phyloP scores from a whole-genome alignment of 495 filamentous ascomycete species.

The Neurospora hispaniola region DNA sequence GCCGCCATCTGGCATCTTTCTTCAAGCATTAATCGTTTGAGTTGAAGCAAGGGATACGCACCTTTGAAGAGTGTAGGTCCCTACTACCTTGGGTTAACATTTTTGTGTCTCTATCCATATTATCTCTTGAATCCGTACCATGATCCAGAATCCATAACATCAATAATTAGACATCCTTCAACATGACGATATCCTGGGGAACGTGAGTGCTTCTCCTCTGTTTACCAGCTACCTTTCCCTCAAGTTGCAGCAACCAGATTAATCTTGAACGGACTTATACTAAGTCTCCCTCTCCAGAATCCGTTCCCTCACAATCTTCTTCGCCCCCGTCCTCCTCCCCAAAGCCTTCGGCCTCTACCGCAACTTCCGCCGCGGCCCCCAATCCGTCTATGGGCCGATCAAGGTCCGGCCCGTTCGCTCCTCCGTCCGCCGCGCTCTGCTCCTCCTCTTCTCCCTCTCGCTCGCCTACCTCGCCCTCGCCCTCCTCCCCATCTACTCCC shows the following conservation, averaged over 20 bases:
- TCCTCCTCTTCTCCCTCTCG: constrained; percentile 47
- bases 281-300: constrained; percentile 35
- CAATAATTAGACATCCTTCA: constrained; percentile 4
- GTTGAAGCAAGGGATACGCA: neutral
- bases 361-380: constrained; percentile 37
- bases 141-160: neutral
- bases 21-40: neutral
- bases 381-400: constrained; percentile 26
- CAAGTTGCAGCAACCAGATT: neutral
- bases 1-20: neutral
- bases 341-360: constrained; percentile 63
- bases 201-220: constrained; percentile 27
- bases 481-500: constrained; percentile 57
- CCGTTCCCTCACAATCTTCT: constrained; percentile 71
- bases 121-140: neutral
- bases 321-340: constrained; percentile 75
- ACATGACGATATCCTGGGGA: constrained; percentile 35
- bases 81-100: neutral
- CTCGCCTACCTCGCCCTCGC: constrained; percentile 47
- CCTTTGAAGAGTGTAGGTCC: neutral
- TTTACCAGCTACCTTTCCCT: neutral
- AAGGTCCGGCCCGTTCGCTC: constrained; percentile 46
- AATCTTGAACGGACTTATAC: neutral
- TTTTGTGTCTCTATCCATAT: neutral
- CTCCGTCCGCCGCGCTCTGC: constrained; percentile 40